A percentile compares a stretch with the other conserved stretches of the same genome.
Conservation (phyloP, 2,329 filamentous ascomycete genomes). For the Thelonectria olida region DNA sequence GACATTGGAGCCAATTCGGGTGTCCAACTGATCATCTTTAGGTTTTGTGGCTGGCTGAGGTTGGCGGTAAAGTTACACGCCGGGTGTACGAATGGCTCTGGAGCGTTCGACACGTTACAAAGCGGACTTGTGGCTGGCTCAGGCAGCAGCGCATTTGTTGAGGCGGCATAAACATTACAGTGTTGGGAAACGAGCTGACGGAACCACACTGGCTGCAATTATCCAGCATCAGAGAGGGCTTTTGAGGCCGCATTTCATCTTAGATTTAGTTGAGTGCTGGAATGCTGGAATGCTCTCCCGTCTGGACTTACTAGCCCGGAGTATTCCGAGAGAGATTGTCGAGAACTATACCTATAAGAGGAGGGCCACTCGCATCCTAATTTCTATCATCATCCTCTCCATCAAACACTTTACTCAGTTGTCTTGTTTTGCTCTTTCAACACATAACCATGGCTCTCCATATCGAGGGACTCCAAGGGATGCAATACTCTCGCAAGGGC, state of each 20-base stretch:
- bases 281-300: not conserved
- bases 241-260: not conserved
- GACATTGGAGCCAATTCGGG: too few relatives aligned
- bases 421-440: not conserved
- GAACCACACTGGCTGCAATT: not conserved
- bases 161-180: not conserved
- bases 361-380: not conserved
- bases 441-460: constrained; percentile 23
- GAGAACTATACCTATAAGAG: constrained; percentile 6
- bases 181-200: not conserved
- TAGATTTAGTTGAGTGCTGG: not conserved
- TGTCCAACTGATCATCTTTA: not conserved
- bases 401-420: not conserved
- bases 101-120: not conserved
- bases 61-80: not conserved
- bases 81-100: not conserved
- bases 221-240: not conserved
- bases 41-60: constrained; percentile 1
- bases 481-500: constrained; percentile 36
- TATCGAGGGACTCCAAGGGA: constrained; percentile 33
- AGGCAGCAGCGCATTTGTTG: not conserved
- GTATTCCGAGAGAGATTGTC: not conserved
- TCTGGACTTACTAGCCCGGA: not conserved
- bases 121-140: not conserved
- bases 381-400: not conserved